Conservation (phyloP, 2,329 filamentous ascomycete genomes). For the Chaetomium olivaceum region DNA sequence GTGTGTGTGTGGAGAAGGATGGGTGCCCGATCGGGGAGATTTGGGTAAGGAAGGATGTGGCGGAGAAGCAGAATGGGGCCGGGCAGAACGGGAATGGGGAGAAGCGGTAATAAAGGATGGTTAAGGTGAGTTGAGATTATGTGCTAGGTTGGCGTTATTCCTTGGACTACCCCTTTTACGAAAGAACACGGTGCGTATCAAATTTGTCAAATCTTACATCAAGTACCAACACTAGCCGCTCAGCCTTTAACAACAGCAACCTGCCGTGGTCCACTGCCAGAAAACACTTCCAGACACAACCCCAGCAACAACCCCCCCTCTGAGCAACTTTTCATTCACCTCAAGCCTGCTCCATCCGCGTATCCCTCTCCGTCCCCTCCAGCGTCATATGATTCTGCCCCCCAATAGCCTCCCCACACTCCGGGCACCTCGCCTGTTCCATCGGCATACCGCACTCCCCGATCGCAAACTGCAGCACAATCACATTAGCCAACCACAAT, state of each 20-base stretch:
- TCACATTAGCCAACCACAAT: constrained; percentile 38
- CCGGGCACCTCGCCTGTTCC: constrained; percentile 60
- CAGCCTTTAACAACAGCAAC: background rate
- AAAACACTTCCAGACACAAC: background rate
- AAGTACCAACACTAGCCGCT: background rate
- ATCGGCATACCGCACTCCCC: constrained; percentile 69
- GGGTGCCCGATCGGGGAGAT: constrained; percentile 71
- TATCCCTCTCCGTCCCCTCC: constrained; percentile 53
- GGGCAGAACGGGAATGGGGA: background rate
- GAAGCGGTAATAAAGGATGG: background rate
- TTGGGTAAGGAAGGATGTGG: constrained; percentile 47
- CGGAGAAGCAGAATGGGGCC: background rate
- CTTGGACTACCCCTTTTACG: background rate
- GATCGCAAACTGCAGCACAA: constrained; percentile 59
- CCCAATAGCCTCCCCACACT: constrained; percentile 60
- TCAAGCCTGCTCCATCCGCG: constrained; percentile 47
- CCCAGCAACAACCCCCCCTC: background rate
- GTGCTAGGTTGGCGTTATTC: background rate
- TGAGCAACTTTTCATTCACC: too few species aligned
- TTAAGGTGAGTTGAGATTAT: background rate
- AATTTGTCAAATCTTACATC: background rate
- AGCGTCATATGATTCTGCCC: constrained; percentile 53
- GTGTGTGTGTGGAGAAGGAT: constrained; percentile 62
- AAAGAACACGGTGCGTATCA: background rate
- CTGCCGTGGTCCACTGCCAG: background rate